Conservation (phyloP, 306 rosid genomes). For the Hippophae rhamnoides region DNA sequence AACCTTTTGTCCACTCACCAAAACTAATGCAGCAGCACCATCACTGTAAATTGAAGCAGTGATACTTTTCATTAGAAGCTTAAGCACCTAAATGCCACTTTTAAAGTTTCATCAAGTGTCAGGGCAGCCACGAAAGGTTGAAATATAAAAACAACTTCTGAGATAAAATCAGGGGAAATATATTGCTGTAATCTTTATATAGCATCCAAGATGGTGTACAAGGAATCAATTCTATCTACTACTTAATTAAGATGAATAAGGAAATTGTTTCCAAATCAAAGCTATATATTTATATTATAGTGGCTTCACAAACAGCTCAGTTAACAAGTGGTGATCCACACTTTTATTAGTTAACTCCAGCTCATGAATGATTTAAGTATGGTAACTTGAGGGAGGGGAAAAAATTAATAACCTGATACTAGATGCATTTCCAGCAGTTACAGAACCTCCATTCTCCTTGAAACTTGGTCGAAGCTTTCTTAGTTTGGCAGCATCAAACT, state of each 20-base stretch:
- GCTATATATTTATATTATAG: background rate
- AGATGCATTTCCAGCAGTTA: constrained; percentile 98
- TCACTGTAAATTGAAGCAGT: constrained; percentile 48
- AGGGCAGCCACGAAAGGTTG: constrained; percentile 2
- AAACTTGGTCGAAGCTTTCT: constrained; percentile 97
- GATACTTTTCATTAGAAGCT: constrained; percentile 5
- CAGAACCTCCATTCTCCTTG: constrained; percentile 87
- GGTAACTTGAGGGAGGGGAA: background rate
- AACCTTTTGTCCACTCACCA: constrained; percentile 90
- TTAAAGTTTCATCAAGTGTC: constrained; percentile 1
- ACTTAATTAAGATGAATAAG: background rate
- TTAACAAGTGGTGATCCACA: background rate
- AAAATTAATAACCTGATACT: constrained; percentile 67
- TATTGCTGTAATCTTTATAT: constrained; percentile 1
- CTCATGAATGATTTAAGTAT: background rate
- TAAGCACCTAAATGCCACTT: constrained; percentile 1
- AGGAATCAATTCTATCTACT: constrained; percentile 2
- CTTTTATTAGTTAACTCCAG: background rate
- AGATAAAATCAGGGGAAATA: constrained; percentile 7
- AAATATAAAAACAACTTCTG: constrained; percentile 1
- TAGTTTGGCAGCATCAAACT: constrained; percentile 91
- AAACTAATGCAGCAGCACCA: constrained; percentile 95
- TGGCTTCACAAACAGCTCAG: background rate
- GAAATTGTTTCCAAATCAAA: background rate
- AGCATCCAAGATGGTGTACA: constrained; percentile 3